Evolutionary conservation across 2,329 filamentous ascomycete genomes (phyloP).

Genomic region (Pestalotiopsis sp.): DNA sequence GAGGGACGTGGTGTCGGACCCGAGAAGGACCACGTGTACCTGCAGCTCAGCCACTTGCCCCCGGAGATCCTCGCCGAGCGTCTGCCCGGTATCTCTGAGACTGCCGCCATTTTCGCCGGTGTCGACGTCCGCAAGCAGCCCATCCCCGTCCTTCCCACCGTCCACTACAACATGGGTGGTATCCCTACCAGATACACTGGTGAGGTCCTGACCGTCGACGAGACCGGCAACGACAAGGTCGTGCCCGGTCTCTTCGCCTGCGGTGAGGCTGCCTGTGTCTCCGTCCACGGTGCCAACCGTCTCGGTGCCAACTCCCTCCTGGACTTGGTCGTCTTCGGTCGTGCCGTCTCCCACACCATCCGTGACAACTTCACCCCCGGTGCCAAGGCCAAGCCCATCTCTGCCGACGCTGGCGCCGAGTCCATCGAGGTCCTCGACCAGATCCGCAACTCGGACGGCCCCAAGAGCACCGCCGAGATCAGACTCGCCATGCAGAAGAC

Average conservation of each 20-base stretch:
- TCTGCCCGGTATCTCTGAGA: conserved; percentile 98
- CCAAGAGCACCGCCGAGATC: conserved; percentile 86
- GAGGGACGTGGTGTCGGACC: conserved; percentile 95
- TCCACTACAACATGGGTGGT: conserved; percentile 99
- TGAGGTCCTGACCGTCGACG: conserved; percentile 88
- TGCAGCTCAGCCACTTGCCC: conserved; percentile 94
- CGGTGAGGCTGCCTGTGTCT: conserved; percentile 96
- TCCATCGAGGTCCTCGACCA: conserved; percentile 85
- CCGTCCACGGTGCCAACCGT: conserved; percentile 96
- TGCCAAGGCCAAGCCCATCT: conserved; percentile 73
- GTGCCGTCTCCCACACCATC: conserved; percentile 95
- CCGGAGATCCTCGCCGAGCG: conserved; percentile 91
- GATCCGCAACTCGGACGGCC: conserved; percentile 78
- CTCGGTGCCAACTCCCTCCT: conserved; percentile 97
- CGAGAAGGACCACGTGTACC: conserved; percentile 98
- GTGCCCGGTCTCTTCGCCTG: conserved; percentile 95
- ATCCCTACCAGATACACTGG: conserved; percentile 97
- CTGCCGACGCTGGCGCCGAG: conserved; percentile 84
- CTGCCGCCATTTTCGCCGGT: conserved; percentile 93
- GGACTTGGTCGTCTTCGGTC: conserved; percentile 95
- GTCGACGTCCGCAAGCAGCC: conserved; percentile 97
- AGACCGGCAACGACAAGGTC: conserved; percentile 84
- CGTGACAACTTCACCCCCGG: conserved; percentile 90
- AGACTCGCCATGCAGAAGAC: conserved; percentile 93
- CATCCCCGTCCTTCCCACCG: conserved; percentile 92